Conservation (phyloP, 1,284 basidiomycete species). For the Microbotryomycetes sp. region DNA sequence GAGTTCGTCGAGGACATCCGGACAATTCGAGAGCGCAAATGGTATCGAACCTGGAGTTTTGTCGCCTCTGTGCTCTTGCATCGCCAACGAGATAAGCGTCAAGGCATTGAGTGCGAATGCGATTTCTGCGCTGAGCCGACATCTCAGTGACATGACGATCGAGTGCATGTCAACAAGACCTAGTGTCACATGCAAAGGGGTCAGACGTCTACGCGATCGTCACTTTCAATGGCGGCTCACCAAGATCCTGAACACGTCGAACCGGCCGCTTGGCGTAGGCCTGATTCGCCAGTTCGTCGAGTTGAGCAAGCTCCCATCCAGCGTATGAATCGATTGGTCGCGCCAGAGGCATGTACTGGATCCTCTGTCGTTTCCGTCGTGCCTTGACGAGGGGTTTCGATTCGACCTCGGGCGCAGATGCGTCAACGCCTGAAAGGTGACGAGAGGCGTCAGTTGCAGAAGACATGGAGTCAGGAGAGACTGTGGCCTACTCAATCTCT, state of each 20-base stretch:
- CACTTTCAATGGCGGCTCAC: no score
- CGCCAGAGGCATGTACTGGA: constrained; percentile 80
- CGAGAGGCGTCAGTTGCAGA: no score
- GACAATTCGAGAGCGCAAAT: constrained; percentile 59
- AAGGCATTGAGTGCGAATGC: constrained; percentile 86
- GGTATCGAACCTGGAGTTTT: constrained; percentile 57
- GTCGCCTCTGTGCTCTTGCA: constrained; percentile 4
- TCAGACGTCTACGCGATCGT: background rate
- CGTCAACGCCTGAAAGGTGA: no score
- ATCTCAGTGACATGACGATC: constrained; percentile 81
- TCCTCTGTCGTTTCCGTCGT: constrained; percentile 60
- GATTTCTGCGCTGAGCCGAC: constrained; percentile 72
- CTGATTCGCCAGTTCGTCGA: constrained; percentile 59
- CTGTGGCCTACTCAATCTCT: no score
- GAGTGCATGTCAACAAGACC: constrained; percentile 79
- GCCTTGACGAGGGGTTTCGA: constrained; percentile 30
- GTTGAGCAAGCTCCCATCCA: constrained; percentile 69
- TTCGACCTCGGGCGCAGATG: constrained; percentile 16
- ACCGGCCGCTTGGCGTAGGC: constrained; percentile 53
- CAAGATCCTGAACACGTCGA: constrained; percentile 71
- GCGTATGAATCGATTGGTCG: constrained; percentile 72
- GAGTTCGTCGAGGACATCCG: constrained; percentile 78
- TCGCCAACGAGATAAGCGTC: constrained; percentile 62
- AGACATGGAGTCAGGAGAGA: no score
- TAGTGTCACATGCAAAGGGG: background rate